phyloP scores from a whole-genome alignment of 1,284 basidiomycete species.

The Austroboletus niveus region DNA sequence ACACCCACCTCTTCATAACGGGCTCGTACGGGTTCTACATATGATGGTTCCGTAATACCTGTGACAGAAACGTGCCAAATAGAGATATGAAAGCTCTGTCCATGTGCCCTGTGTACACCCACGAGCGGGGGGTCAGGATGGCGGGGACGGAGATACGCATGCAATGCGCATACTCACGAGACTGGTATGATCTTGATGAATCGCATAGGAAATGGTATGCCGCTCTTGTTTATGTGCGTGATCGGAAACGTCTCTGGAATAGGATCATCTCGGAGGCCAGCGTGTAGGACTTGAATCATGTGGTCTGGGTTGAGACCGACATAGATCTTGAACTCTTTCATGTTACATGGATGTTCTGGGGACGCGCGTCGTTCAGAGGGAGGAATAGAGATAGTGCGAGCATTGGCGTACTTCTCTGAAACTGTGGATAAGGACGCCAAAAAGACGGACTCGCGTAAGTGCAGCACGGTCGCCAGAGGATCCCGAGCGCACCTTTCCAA shows the following conservation, averaged over 20 bases:
- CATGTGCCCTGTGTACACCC: constrained; percentile 50
- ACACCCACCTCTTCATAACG: constrained; percentile 59
- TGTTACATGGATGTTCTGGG: constrained; percentile 76
- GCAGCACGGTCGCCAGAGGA: not conserved
- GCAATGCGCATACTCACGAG: constrained; percentile 45
- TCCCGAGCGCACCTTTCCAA: constrained; percentile 64
- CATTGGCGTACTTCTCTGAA: constrained; percentile 48
- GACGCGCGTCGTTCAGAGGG: not conserved
- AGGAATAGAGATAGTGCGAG: not conserved
- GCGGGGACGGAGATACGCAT: not conserved
- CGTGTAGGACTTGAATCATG: constrained; percentile 62
- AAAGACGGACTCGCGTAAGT: constrained; percentile 3
- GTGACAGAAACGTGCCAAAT: constrained; percentile 69
- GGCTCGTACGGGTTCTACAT: constrained; percentile 51
- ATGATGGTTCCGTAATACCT: constrained; percentile 53
- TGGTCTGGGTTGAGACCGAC: constrained; percentile 61
- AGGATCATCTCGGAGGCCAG: constrained; percentile 62
- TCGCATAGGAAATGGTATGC: constrained; percentile 58
- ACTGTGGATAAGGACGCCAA: constrained; percentile 36
- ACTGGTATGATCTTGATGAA: constrained; percentile 73
- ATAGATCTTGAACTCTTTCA: constrained; percentile 75
- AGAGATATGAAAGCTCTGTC: constrained; percentile 69
- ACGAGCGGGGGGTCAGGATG: not conserved
- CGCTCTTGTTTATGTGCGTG: constrained; percentile 50
- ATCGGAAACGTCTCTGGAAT: constrained; percentile 62